phyloP scores from a whole-genome alignment of 495 filamentous ascomycete species.

The Daldinia caldariorum region DNA sequence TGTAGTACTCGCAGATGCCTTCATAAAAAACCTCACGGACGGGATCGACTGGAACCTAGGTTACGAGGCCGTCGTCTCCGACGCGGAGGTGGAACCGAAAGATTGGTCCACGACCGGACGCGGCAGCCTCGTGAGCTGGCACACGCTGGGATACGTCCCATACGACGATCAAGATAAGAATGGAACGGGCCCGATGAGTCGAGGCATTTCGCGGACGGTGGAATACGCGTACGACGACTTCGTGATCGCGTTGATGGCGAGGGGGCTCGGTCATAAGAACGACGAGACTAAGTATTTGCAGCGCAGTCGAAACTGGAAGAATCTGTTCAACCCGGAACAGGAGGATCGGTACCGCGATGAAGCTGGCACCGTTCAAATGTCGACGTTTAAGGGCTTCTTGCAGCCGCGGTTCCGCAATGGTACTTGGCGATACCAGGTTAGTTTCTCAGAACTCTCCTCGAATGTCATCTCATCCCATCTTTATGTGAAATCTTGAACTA shows the following conservation, averaged over 20 bases:
- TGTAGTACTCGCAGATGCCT: constrained; percentile 73
- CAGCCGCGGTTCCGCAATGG: constrained; percentile 71
- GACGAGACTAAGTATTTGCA: constrained; percentile 65
- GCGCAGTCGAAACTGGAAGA: constrained; percentile 66
- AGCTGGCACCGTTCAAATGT: constrained; percentile 38
- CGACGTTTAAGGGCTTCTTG: constrained; percentile 71
- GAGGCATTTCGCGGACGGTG: constrained; percentile 71
- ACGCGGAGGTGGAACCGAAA: constrained; percentile 72
- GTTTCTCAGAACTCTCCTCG: not conserved
- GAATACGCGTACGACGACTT: constrained; percentile 83
- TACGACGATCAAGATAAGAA: constrained; percentile 67
- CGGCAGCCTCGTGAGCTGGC: constrained; percentile 71
- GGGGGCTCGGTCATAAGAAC: constrained; percentile 59
- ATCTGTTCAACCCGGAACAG: constrained; percentile 61
- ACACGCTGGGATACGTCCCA: constrained; percentile 69
- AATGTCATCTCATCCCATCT: not conserved
- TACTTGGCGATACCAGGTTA: constrained; percentile 66
- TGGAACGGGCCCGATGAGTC: constrained; percentile 68
- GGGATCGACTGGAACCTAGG: constrained; percentile 73
- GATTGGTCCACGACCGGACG: constrained; percentile 73
- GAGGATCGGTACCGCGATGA: constrained; percentile 49
- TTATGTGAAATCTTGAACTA: not conserved
- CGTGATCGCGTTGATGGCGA: constrained; percentile 63
- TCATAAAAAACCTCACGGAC: constrained; percentile 69
- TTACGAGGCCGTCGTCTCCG: constrained; percentile 74